Evolutionary conservation across 2,329 filamentous ascomycete genomes (phyloP).

Genomic region (Neonectria coccinea): DNA sequence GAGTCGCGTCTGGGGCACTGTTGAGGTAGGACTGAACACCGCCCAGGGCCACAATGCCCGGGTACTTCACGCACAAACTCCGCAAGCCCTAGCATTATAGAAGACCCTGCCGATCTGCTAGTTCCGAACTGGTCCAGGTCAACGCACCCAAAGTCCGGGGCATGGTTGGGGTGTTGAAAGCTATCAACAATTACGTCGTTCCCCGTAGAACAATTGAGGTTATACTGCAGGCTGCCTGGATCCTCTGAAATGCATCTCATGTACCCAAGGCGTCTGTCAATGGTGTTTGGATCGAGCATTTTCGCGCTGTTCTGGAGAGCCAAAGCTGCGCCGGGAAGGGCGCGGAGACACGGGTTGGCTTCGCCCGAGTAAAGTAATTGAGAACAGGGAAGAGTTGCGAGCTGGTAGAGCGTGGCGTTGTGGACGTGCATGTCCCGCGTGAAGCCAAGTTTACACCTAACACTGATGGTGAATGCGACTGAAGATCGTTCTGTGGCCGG

Average conservation of each 20-base stretch:
- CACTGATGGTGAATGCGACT: background rate
- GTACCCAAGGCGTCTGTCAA: background rate
- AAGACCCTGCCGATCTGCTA: background rate
- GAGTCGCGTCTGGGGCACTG: background rate
- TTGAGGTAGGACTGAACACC: constrained; percentile 2
- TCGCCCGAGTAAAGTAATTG: background rate
- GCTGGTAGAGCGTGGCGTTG: background rate
- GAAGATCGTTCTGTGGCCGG: too few relatives aligned
- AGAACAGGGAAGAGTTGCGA: background rate
- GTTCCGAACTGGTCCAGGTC: background rate
- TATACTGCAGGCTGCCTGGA: background rate
- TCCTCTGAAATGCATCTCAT: background rate
- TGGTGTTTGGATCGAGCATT: background rate
- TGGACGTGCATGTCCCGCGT: background rate
- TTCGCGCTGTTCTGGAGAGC: background rate
- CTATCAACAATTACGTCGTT: background rate
- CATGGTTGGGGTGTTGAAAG: too few relatives aligned
- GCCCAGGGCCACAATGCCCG: background rate
- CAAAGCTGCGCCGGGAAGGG: background rate
- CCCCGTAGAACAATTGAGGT: background rate
- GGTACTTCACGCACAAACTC: background rate
- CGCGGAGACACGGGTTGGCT: background rate
- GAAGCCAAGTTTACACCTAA: background rate
- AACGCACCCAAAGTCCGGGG: background rate
- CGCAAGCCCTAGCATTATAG: background rate